Percentiles rank a stretch among this genome's conserved stretches.
Conservation (phyloP, 2,329 filamentous ascomycete genomes). For the Fusarium sulawesiense region DNA sequence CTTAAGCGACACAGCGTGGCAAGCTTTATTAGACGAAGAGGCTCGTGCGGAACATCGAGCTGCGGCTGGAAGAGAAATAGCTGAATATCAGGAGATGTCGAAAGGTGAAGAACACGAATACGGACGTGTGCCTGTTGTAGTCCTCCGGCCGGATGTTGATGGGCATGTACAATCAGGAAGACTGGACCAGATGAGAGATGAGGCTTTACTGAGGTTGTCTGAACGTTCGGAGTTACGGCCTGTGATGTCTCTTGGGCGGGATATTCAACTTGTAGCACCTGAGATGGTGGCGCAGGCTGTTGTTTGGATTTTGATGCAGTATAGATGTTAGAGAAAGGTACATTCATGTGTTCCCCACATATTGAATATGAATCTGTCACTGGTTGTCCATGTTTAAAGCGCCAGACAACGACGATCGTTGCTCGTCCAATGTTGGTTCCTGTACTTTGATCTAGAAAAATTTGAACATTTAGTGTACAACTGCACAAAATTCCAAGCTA, state of each 20-base stretch:
- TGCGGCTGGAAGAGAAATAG: background rate
- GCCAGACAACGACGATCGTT: too few species aligned
- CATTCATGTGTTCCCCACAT: too few species aligned
- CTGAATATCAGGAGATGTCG: background rate
- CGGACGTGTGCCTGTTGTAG: background rate
- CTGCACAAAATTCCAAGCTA: too few species aligned
- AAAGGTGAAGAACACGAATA: background rate
- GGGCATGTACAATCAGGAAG: background rate
- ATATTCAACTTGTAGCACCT: background rate
- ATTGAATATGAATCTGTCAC: background rate
- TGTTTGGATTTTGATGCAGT: constrained; percentile 7
- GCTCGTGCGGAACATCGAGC: background rate
- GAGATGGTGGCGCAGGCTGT: background rate
- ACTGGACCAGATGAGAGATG: too few species aligned
- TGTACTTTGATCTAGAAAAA: too few species aligned
- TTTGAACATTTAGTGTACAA: too few species aligned
- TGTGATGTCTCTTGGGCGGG: background rate
- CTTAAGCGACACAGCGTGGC: background rate
- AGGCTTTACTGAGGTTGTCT: background rate
- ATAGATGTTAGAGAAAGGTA: background rate
- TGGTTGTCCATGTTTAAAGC: background rate
- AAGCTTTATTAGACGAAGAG: background rate
- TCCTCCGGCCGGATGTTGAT: background rate
- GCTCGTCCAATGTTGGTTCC: too few species aligned
- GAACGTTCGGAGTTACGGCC: background rate